These are phyloP conservation scores for Euphorbia corollata DNA, from an alignment of 441 rosid genomes.

Conservation along the genomic window DNA sequence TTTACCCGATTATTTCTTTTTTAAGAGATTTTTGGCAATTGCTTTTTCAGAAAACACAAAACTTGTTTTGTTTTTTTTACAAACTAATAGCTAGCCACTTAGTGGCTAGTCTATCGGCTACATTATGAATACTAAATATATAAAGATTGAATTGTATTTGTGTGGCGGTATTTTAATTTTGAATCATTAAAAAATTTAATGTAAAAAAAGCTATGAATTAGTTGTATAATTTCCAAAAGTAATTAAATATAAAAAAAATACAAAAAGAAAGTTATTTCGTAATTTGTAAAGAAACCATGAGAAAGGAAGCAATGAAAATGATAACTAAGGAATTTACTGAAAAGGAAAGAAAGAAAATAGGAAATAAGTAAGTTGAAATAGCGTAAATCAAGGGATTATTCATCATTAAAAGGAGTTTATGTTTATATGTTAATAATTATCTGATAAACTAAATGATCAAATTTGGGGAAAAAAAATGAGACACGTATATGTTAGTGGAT, in stretches of 20 bases:
- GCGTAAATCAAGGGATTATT: conserved; percentile 4
- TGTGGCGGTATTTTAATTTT: conserved; percentile 3
- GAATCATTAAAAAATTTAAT: not conserved
- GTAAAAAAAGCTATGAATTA: not conserved
- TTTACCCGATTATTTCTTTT: too few relatives aligned
- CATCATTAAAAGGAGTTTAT: conserved; percentile 1
- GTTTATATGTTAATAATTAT: conserved; percentile 1
- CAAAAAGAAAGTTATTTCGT: not conserved
- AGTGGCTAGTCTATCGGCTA: conserved; percentile 9
- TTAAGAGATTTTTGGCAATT: too few relatives aligned
- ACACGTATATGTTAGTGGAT: not conserved
- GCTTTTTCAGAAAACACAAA: too few relatives aligned
- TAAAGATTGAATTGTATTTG: not conserved
- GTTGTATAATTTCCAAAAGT: not conserved
- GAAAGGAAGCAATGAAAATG: not conserved
- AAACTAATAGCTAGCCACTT: not conserved
- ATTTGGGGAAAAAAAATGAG: not conserved
- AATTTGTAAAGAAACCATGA: not conserved
- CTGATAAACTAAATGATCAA: not conserved
- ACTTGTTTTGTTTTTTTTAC: not conserved
- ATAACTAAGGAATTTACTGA: not conserved
- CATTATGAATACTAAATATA: not conserved
- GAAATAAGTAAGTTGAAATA: not conserved
- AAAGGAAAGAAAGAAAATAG: not conserved
- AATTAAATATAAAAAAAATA: not conserved